A percentile compares a stretch with the other conserved stretches of the same genome.
These are phyloP conservation scores for Trypanosoma lewisi DNA, from an alignment of 208 protist species.

Conservation along the genomic window DNA sequence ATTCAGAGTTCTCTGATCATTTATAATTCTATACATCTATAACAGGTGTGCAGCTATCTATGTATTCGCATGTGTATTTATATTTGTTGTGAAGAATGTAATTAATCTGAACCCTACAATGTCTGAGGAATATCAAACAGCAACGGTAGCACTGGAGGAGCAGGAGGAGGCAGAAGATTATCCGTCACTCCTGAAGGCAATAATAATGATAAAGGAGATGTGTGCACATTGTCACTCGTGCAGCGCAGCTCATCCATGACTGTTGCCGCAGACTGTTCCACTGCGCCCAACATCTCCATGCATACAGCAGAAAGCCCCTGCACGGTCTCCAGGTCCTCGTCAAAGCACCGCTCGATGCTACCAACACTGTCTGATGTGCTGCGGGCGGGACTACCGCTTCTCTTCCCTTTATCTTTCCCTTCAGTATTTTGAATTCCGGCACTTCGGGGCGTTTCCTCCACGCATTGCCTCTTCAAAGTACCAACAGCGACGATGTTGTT, in stretches of 20 bases:
- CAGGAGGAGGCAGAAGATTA: background rate
- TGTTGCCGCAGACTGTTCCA: background rate
- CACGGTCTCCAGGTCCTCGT: background rate
- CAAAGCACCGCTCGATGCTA: conserved; percentile 22
- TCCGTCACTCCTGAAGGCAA: no score
- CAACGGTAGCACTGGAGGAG: conserved; percentile 13
- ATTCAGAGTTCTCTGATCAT: no score
- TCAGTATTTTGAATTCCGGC: no score
- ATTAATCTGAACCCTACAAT: background rate
- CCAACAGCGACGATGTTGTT: background rate
- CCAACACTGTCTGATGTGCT: background rate
- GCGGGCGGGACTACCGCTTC: background rate
- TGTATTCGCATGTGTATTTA: no score
- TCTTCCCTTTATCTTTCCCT: no score
- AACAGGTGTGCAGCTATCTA: no score
- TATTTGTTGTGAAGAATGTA: no score
- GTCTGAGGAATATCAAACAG: conserved; percentile 8
- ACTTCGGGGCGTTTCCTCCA: background rate
- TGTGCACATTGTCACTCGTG: background rate
- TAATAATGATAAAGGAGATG: background rate
- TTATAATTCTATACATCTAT: no score
- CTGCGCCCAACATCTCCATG: conserved; percentile 2
- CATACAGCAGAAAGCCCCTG: background rate
- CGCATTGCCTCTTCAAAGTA: background rate
- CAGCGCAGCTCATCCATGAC: conserved; percentile 7